Evolutionary conservation across 352 stramenopile genomes (phyloP).

Genomic region (Pythium pyrilobum): DNA sequence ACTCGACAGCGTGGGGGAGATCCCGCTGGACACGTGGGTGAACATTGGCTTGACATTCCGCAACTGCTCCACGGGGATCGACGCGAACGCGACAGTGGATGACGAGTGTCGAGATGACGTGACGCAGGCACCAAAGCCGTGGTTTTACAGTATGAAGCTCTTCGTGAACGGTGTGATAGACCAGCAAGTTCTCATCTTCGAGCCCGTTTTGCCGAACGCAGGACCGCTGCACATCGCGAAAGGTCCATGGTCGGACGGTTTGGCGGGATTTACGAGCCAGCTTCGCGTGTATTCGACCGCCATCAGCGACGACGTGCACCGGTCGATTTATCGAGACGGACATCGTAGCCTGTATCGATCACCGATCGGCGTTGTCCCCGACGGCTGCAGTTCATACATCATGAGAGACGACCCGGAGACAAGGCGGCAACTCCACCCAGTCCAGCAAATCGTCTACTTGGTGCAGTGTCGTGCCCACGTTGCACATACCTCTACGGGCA

Average conservation of each 20-base stretch:
- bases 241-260: slow-evolving; percentile 60
- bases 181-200: slow-evolving; percentile 34
- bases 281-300: slow-evolving; percentile 35
- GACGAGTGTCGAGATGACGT: not conserved
- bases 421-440: not conserved
- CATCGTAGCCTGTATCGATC: not conserved
- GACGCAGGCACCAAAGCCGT: slow-evolving; percentile 7
- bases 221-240: slow-evolving; percentile 63
- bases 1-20: slow-evolving; percentile 31
- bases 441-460: slow-evolving; percentile 37
- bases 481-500: too few relatives aligned
- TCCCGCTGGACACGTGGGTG: slow-evolving; percentile 55
- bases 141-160: slow-evolving; percentile 43
- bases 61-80: slow-evolving; percentile 36
- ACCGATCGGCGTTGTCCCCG: too few relatives aligned
- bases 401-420: too few relatives aligned
- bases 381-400: too few relatives aligned
- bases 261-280: slow-evolving; percentile 58
- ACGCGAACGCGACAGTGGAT: not conserved
- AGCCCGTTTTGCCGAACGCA: slow-evolving; percentile 42
- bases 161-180: slow-evolving; percentile 61
- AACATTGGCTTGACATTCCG: slow-evolving; percentile 68
- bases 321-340: slow-evolving; percentile 17
- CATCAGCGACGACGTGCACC: slow-evolving; percentile 28
- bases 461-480: too few relatives aligned